These are phyloP conservation scores for Cucurbitaria berberidis DNA, from an alignment of 2,329 filamentous ascomycete genomes.

Conservation along the genomic window DNA sequence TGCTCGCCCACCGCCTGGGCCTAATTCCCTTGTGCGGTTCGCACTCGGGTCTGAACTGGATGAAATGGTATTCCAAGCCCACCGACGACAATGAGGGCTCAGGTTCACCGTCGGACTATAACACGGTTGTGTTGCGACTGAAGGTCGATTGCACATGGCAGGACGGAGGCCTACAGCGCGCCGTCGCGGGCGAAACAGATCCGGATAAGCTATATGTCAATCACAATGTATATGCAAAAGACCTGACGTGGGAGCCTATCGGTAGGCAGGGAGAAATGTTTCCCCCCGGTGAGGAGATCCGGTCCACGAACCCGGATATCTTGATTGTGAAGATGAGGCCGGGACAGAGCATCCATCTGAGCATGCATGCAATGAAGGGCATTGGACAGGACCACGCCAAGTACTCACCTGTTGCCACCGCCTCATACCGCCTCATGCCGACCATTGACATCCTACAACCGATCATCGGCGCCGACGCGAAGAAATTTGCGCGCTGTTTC, in stretches of 20 bases:
- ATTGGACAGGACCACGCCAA: conserved; percentile 94
- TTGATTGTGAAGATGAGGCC: conserved; percentile 93
- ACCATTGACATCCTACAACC: conserved; percentile 83
- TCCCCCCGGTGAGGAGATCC: conserved; percentile 66
- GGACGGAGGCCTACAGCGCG: conserved; percentile 61
- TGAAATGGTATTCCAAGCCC: conserved; percentile 82
- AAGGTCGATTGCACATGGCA: conserved; percentile 83
- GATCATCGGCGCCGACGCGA: conserved; percentile 84
- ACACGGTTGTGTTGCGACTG: conserved; percentile 82
- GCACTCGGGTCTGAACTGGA: conserved; percentile 76
- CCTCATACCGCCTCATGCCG: conserved; percentile 88
- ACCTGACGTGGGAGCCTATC: conserved; percentile 74
- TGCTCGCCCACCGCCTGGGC: conserved; percentile 86
- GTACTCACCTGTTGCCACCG: conserved; percentile 94
- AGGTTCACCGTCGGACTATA: conserved; percentile 71
- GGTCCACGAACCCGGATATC: conserved; percentile 87
- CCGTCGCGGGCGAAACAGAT: conserved; percentile 75
- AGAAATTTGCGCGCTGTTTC: conserved; percentile 91
- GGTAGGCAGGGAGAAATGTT: conserved; percentile 60
- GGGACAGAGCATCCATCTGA: conserved; percentile 82
- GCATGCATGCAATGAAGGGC: conserved; percentile 94
- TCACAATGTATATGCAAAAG: conserved; percentile 66
- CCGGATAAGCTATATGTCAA: conserved; percentile 84
- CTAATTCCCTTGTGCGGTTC: conserved; percentile 87
- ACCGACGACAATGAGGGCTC: conserved; percentile 54